Evolutionary conservation across 2,329 filamentous ascomycete species (phyloP).

Genomic region (Cryphonectria naterciae): DNA sequence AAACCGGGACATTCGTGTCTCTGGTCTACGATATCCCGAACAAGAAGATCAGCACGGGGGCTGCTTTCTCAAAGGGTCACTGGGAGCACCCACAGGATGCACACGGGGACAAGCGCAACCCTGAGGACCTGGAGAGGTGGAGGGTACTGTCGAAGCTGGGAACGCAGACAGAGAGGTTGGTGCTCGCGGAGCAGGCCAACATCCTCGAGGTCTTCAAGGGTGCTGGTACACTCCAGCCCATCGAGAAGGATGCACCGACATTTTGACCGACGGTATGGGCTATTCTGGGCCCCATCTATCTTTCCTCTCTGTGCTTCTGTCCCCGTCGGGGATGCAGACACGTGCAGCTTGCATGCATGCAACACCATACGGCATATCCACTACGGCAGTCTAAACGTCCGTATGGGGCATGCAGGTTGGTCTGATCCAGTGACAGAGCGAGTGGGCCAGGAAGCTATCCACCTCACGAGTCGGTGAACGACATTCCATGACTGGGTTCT

Average conservation of each 20-base stretch:
- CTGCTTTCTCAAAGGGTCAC: slow-evolving; percentile 59
- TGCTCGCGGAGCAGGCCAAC: slow-evolving; percentile 58
- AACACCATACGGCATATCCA: neutral
- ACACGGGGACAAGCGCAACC: slow-evolving; percentile 60
- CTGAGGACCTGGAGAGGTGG: slow-evolving; percentile 56
- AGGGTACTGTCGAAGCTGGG: slow-evolving; percentile 52
- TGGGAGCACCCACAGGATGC: slow-evolving; percentile 56
- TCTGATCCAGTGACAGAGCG: neutral
- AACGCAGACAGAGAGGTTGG: slow-evolving; percentile 52
- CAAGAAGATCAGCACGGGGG: slow-evolving; percentile 53
- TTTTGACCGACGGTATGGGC: slow-evolving; percentile 3
- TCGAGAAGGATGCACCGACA: slow-evolving; percentile 40
- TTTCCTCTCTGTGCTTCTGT: too few relatives aligned
- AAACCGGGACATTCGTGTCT: slow-evolving; percentile 61
- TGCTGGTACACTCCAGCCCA: slow-evolving; percentile 50
- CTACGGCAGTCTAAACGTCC: neutral
- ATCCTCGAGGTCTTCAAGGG: slow-evolving; percentile 55
- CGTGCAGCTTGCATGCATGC: neutral
- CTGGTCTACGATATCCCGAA: slow-evolving; percentile 58
- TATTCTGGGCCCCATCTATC: neutral
- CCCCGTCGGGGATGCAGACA: neutral
- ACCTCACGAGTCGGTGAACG: slow-evolving; percentile 1
- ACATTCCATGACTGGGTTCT: neutral
- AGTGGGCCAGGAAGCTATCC: neutral
- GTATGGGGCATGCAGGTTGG: neutral